Evolutionary conservation across 371 early-diverging fungal genomes (phyloP).

Genomic region (Coemansia sp.): DNA sequence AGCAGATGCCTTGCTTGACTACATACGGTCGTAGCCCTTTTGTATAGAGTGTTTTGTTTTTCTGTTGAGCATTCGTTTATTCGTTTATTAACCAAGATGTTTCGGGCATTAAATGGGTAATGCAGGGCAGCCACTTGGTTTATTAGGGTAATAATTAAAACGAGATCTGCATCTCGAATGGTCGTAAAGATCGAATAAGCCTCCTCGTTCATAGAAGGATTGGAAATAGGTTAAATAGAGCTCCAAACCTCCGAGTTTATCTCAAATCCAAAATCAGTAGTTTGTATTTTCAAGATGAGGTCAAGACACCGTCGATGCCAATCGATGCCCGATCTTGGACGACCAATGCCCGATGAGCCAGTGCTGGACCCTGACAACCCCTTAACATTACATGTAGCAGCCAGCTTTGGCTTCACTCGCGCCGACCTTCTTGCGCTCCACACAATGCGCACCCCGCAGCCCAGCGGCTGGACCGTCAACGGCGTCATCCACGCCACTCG

Average conservation of each 20-base stretch:
- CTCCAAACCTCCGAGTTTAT: not conserved
- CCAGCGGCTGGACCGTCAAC: not conserved
- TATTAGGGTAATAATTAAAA: too few species aligned
- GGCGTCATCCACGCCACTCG: not conserved
- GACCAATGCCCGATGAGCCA: not conserved
- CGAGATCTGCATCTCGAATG: too few species aligned
- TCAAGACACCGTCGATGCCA: not conserved
- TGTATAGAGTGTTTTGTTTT: constrained; percentile 3
- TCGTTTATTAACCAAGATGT: too few species aligned
- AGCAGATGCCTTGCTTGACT: constrained; percentile 27
- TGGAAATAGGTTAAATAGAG: not conserved
- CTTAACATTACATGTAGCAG: not conserved
- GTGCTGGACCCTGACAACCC: not conserved
- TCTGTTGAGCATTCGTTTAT: not conserved
- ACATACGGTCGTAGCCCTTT: not conserved
- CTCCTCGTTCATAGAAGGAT: not conserved
- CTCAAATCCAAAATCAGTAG: not conserved
- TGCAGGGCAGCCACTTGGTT: too few species aligned
- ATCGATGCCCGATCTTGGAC: not conserved
- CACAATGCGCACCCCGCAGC: not conserved
- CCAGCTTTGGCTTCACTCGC: not conserved
- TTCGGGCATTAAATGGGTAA: too few species aligned
- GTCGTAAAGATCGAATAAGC: too few species aligned
- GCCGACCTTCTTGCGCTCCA: not conserved
- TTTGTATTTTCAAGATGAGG: not conserved